Conservation (phyloP, 1,284 basidiomycete genomes). For the Rhodotorula sp. region DNA sequence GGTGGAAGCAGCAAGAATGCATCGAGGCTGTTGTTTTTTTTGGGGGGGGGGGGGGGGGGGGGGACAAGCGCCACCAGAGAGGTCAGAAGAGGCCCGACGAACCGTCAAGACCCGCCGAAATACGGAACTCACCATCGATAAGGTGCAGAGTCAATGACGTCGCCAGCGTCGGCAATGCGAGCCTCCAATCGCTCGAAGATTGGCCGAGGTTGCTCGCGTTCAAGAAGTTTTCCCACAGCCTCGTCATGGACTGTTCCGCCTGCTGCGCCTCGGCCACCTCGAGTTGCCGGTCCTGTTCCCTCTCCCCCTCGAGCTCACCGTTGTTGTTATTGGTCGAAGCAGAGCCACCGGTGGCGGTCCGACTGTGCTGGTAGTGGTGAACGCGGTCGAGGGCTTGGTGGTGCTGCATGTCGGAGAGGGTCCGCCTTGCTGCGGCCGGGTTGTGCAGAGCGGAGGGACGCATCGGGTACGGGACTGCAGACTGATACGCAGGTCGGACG, state of each 20-base stretch:
- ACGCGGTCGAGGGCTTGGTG: slow-evolving; percentile 9
- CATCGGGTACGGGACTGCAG: neutral
- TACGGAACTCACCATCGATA: slow-evolving; percentile 24
- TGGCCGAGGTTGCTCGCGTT: slow-evolving; percentile 28
- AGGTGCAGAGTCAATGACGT: slow-evolving; percentile 32
- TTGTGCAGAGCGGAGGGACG: neutral
- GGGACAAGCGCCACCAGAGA: neutral
- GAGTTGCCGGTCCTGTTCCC: neutral
- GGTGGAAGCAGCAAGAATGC: slow-evolving; percentile 40
- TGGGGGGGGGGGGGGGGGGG: too few relatives aligned
- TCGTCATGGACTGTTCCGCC: neutral
- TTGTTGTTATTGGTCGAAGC: neutral
- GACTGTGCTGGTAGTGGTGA: neutral
- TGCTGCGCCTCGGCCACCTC: neutral
- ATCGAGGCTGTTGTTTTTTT: slow-evolving; percentile 31
- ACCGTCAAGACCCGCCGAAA: neutral
- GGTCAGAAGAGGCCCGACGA: too few relatives aligned
- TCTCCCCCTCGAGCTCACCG: neutral
- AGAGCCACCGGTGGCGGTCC: slow-evolving; percentile 8
- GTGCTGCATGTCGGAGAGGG: slow-evolving; percentile 17
- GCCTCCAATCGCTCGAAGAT: slow-evolving; percentile 29
- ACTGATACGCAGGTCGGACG: neutral
- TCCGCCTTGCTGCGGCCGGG: neutral
- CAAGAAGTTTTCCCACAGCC: slow-evolving; percentile 31
- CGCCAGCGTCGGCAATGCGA: slow-evolving; percentile 36